Percentiles rank a stretch among this genome's conserved stretches.
Conservation (phyloP, 805 yeast species). For the Saturnispora saitoi region DNA sequence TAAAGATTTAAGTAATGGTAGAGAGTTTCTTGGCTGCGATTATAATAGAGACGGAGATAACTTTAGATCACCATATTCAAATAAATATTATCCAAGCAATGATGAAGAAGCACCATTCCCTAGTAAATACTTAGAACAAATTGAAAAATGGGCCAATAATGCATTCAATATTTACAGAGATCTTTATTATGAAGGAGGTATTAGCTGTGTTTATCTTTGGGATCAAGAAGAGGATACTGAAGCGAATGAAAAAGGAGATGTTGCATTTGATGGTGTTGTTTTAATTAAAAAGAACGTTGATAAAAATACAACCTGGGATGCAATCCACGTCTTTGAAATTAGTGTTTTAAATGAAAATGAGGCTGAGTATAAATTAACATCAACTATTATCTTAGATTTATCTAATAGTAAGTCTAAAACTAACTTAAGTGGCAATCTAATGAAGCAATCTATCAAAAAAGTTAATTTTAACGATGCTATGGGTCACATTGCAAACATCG, state of each 20-base stretch:
- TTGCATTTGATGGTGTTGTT: conserved; percentile 86
- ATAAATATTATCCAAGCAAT: conserved; percentile 50
- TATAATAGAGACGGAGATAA: conserved; percentile 94
- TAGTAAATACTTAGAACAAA: conserved; percentile 50
- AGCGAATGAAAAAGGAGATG: conserved; percentile 35
- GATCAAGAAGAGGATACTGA: conserved; percentile 62
- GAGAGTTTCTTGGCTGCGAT: conserved; percentile 77
- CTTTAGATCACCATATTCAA: conserved; percentile 86
- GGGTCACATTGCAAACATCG: conserved; percentile 80
- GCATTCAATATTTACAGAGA: conserved; percentile 91
- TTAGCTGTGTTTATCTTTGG: conserved; percentile 87
- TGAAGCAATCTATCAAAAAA: conserved; percentile 68
- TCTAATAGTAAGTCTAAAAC: conserved; percentile 23
- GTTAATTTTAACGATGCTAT: conserved; percentile 40
- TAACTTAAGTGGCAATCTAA: conserved; percentile 70
- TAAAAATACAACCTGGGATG: conserved; percentile 71
- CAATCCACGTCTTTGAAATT: conserved; percentile 86
- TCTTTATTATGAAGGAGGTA: conserved; percentile 90
- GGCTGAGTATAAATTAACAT: conserved; percentile 63
- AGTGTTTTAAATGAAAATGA: conserved; percentile 32
- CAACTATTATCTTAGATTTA: conserved; percentile 79
- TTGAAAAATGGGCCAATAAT: conserved; percentile 78
- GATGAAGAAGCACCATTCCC: conserved; percentile 76
- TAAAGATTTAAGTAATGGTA: conserved; percentile 46
- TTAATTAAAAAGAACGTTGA: conserved; percentile 60